Evolutionary conservation across 495 filamentous ascomycete species (phyloP).

Genomic region (Clohesyomyces aquaticus): DNA sequence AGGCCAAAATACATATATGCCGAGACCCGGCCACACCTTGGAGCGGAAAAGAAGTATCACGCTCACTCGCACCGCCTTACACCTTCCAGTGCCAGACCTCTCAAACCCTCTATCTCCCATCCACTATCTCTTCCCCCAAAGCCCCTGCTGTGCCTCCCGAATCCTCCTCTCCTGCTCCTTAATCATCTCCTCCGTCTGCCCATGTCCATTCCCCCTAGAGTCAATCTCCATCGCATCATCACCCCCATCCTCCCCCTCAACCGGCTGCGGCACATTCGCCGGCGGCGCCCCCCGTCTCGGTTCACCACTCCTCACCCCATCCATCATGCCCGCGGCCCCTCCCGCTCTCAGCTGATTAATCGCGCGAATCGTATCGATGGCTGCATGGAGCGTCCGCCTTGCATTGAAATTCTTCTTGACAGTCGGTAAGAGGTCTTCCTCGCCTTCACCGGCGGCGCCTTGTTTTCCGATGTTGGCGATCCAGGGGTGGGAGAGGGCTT

Average conservation of each 20-base stretch:
- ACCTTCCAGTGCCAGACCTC: no score
- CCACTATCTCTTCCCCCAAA: slow-evolving; percentile 54
- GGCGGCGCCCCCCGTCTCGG: slow-evolving; percentile 54
- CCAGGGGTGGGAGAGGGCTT: slow-evolving; percentile 88
- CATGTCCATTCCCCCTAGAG: slow-evolving; percentile 61
- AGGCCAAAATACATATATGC: no score
- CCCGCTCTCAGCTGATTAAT: slow-evolving; percentile 95
- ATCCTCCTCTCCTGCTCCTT: slow-evolving; percentile 63
- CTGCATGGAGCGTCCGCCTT: slow-evolving; percentile 86
- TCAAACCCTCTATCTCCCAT: no score
- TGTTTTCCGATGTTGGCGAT: slow-evolving; percentile 58
- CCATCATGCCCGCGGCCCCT: slow-evolving; percentile 76
- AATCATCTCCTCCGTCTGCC: slow-evolving; percentile 69
- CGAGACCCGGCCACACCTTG: no score
- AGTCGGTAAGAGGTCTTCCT: slow-evolving; percentile 79
- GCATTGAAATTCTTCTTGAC: slow-evolving; percentile 99
- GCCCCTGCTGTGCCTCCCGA: slow-evolving; percentile 61
- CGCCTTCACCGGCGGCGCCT: slow-evolving; percentile 46
- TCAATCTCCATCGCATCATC: slow-evolving; percentile 59
- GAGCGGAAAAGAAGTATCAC: no score
- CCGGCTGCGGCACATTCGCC: slow-evolving; percentile 37
- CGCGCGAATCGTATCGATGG: slow-evolving; percentile 96
- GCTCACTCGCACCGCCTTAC: no score
- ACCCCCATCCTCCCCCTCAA: slow-evolving; percentile 35
- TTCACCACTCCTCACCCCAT: slow-evolving; percentile 68